These are phyloP conservation scores for Yarrowia osloensis DNA, from an alignment of 805 yeast genomes.

Conservation along the genomic window DNA sequence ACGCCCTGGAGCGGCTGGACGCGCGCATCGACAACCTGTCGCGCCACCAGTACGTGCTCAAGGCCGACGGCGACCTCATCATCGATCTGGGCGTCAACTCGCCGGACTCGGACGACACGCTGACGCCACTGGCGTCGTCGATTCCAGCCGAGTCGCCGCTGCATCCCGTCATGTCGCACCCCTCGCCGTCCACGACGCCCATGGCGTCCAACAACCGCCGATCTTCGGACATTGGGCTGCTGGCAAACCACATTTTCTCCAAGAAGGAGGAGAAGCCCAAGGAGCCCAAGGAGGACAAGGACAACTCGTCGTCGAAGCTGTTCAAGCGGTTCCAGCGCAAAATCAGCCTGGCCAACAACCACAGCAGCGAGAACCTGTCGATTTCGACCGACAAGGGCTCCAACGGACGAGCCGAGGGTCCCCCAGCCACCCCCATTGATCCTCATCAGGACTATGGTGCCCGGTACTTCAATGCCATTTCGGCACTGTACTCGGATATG, in stretches of 20 bases:
- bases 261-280: constrained; percentile 21
- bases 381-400: neutral
- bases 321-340: constrained; percentile 30
- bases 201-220: constrained; percentile 12
- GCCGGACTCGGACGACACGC: constrained; percentile 3
- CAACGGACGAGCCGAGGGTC: neutral
- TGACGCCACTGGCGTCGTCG: constrained; percentile 6
- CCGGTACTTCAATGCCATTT: constrained; percentile 24
- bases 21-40: neutral
- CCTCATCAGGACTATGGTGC: constrained; percentile 24
- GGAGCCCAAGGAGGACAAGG: constrained; percentile 19
- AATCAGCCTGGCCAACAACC: constrained; percentile 6
- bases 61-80: constrained; percentile 8
- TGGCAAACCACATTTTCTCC: constrained; percentile 18
- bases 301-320: constrained; percentile 20
- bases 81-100: constrained; percentile 12
- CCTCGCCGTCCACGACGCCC: neutral
- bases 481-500: constrained; percentile 24
- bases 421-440: neutral
- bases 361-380: neutral
- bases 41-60: constrained; percentile 10
- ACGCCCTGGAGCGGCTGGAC: constrained; percentile 18
- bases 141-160: neutral
- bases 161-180: constrained; percentile 15
- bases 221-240: constrained; percentile 3